These are phyloP conservation scores for Desmodesmus armatus DNA, from an alignment of 139 green algal species.

Conservation along the genomic window DNA sequence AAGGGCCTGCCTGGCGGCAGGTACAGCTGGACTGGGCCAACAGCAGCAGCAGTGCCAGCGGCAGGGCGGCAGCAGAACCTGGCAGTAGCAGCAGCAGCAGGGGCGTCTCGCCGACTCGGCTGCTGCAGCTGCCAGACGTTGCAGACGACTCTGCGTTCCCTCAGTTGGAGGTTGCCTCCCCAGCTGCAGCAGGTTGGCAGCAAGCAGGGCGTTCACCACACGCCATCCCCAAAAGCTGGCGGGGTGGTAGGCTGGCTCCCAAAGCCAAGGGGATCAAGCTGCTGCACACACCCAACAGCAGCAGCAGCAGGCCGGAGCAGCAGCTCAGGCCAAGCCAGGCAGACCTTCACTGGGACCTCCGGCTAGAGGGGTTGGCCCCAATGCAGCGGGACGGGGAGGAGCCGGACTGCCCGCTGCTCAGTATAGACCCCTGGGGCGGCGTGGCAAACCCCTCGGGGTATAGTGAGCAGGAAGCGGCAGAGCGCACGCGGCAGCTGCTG, in stretches of 20 bases:
- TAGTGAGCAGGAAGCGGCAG: neutral
- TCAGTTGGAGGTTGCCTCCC: too few species aligned
- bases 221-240: conserved; percentile 1
- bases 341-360: conserved; percentile 30
- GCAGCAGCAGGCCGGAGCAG: neutral
- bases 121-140: neutral
- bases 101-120: neutral
- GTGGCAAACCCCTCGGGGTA: neutral
- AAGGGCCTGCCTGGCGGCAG: too few species aligned
- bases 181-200: neutral
- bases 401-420: neutral
- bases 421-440: neutral
- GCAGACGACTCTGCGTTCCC: neutral
- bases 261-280: neutral
- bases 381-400: neutral
- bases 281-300: conserved; percentile 18
- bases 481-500: conserved; percentile 20
- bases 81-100: neutral
- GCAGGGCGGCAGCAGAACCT: neutral
- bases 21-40: neutral
- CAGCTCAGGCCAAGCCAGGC: neutral
- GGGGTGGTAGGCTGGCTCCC: neutral
- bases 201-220: neutral
- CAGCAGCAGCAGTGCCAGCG: too few species aligned
- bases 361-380: neutral